Percentiles rank a stretch among this genome's conserved stretches.
Conservation (phyloP, 352 stramenopile species). For the Globisporangium lucens region DNA sequence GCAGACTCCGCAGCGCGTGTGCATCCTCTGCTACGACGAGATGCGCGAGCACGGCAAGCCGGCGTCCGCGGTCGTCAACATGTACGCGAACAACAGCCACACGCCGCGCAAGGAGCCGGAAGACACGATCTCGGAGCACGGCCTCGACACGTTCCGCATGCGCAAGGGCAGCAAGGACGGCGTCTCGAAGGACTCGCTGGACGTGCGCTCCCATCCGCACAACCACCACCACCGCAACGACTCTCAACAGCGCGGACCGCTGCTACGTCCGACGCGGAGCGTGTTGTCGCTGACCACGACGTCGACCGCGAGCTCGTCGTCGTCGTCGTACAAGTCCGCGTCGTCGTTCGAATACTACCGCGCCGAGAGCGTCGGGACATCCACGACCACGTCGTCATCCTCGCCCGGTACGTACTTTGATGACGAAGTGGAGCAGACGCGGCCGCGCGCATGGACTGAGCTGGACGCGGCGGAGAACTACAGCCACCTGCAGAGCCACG, state of each 20-base stretch:
- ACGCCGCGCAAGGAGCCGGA: background rate
- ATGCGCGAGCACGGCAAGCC: constrained; percentile 69
- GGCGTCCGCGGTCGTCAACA: constrained; percentile 68
- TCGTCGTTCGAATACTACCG: constrained; percentile 4
- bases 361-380: constrained; percentile 13
- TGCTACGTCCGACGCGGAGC: constrained; percentile 15
- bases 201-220: constrained; percentile 2
- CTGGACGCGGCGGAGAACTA: constrained; percentile 53
- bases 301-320: background rate
- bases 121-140: background rate
- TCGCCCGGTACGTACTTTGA: constrained; percentile 10
- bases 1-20: constrained; percentile 65
- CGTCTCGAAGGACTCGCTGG: constrained; percentile 2
- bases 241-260: constrained; percentile 20
- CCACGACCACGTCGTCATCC: constrained; percentile 21
- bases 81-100: constrained; percentile 27
- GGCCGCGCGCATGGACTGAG: constrained; percentile 63
- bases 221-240: constrained; percentile 1
- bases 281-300: constrained; percentile 7
- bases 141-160: background rate
- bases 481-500: constrained; percentile 61
- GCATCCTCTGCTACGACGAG: constrained; percentile 79
- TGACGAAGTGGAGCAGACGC: constrained; percentile 15
- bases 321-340: background rate
- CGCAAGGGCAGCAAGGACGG: background rate